Conservation (phyloP, 192 early-diverging fungal genomes). For the Kickxella alabastrina region DNA sequence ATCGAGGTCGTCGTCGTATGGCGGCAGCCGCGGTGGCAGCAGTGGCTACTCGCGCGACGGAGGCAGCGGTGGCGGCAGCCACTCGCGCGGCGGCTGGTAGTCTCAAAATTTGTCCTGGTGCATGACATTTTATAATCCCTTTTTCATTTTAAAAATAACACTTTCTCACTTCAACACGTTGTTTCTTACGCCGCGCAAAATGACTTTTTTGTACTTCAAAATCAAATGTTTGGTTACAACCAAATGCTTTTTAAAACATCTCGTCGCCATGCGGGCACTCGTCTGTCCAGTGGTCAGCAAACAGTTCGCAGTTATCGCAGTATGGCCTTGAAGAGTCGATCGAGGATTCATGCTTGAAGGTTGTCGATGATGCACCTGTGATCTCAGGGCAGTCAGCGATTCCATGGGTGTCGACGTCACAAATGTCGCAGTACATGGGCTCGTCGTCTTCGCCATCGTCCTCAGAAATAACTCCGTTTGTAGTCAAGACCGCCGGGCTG, state of each 20-base stretch:
- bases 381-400: constrained; percentile 56
- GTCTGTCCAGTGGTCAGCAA: constrained; percentile 64
- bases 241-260: constrained; percentile 51
- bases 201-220: not conserved
- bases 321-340: constrained; percentile 50
- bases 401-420: constrained; percentile 62
- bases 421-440: constrained; percentile 60
- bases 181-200: too few species aligned
- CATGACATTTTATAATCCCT: too few species aligned
- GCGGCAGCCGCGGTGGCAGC: constrained; percentile 14
- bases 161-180: too few species aligned
- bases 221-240: not conserved
- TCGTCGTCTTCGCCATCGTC: constrained; percentile 32
- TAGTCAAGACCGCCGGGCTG: not conserved
- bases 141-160: too few species aligned
- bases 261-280: constrained; percentile 70
- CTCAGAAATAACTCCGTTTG: not conserved
- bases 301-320: constrained; percentile 75
- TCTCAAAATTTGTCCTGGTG: not conserved
- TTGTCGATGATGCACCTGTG: not conserved
- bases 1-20: not conserved
- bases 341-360: constrained; percentile 33
- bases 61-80: constrained; percentile 9
- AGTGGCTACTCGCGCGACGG: constrained; percentile 23
- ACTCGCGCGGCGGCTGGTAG: constrained; percentile 34